These are phyloP conservation scores for Argentina anserina DNA, from an alignment of 306 rosid species.

Conservation along the genomic window DNA sequence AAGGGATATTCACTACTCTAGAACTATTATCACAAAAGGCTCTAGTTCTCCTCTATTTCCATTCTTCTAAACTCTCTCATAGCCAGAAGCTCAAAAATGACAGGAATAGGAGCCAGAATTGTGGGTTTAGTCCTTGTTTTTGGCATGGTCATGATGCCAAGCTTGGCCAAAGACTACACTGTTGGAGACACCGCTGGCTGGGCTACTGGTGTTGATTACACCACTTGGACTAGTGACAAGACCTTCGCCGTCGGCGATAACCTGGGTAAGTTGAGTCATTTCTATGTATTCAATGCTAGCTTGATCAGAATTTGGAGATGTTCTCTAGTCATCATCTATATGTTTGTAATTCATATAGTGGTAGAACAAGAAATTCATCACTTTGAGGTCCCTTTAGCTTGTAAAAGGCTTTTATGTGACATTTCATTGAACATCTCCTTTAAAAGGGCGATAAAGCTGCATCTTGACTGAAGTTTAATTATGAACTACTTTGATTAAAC, in stretches of 20 bases:
- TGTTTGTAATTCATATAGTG: too few species aligned
- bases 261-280: constrained; percentile 42
- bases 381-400: too few species aligned
- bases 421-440: background rate
- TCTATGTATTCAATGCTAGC: background rate
- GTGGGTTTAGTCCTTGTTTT: constrained; percentile 30
- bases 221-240: constrained; percentile 67
- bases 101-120: constrained; percentile 29
- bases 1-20: constrained; percentile 27
- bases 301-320: background rate
- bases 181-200: constrained; percentile 84
- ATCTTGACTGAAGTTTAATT: background rate
- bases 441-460: background rate
- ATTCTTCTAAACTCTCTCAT: background rate
- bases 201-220: constrained; percentile 56
- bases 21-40: constrained; percentile 20
- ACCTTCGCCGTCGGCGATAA: constrained; percentile 67
- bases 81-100: constrained; percentile 36
- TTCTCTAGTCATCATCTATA: too few species aligned
- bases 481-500: background rate
- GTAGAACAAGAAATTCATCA: too few species aligned
- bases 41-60: background rate
- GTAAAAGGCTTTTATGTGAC: background rate
- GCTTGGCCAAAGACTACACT: constrained; percentile 55
- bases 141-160: constrained; percentile 34